Evolutionary conservation across 768 basidiomycete genomes (phyloP).

Genomic region (Phylloporus arenicola): DNA sequence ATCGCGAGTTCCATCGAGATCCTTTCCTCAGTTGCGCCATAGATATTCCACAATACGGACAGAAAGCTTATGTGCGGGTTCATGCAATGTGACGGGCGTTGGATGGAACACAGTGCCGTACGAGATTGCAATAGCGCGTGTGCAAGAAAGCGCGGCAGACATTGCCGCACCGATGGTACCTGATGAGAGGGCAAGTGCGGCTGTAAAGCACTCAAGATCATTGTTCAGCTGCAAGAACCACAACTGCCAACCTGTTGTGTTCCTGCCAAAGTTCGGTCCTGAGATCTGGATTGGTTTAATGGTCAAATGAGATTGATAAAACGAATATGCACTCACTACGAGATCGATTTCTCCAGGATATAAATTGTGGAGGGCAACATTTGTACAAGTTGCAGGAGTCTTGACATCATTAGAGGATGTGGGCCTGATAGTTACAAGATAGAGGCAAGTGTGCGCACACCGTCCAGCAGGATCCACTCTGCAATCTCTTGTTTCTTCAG

Average conservation of each 20-base stretch:
- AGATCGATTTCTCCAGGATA: slow-evolving; percentile 84
- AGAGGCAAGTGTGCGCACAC: slow-evolving; percentile 41
- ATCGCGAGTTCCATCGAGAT: slow-evolving; percentile 49
- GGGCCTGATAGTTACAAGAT: slow-evolving; percentile 4
- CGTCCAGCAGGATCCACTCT: slow-evolving; percentile 90
- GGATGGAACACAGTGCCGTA: slow-evolving; percentile 78
- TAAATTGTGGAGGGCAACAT: slow-evolving; percentile 85
- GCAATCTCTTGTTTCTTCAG: slow-evolving; percentile 70
- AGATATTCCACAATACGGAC: slow-evolving; percentile 64
- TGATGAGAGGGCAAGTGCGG: slow-evolving; percentile 84
- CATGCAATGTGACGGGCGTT: slow-evolving; percentile 50
- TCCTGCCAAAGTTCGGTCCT: slow-evolving; percentile 82
- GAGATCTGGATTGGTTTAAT: slow-evolving; percentile 49
- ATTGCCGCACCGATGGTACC: slow-evolving; percentile 92
- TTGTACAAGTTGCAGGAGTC: slow-evolving; percentile 91
- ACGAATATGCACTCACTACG: slow-evolving; percentile 48
- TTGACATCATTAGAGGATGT: slow-evolving; percentile 24
- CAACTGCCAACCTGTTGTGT: slow-evolving; percentile 60
- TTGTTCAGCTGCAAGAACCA: not conserved
- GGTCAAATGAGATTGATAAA: not conserved
- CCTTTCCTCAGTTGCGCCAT: slow-evolving; percentile 82
- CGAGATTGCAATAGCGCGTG: slow-evolving; percentile 79
- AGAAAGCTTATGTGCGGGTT: slow-evolving; percentile 70
- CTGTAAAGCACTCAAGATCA: slow-evolving; percentile 30
- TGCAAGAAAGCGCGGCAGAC: slow-evolving; percentile 64